These are phyloP conservation scores for Candida khao-thaluensis DNA, from an alignment of 805 yeast species.

Conservation along the genomic window DNA sequence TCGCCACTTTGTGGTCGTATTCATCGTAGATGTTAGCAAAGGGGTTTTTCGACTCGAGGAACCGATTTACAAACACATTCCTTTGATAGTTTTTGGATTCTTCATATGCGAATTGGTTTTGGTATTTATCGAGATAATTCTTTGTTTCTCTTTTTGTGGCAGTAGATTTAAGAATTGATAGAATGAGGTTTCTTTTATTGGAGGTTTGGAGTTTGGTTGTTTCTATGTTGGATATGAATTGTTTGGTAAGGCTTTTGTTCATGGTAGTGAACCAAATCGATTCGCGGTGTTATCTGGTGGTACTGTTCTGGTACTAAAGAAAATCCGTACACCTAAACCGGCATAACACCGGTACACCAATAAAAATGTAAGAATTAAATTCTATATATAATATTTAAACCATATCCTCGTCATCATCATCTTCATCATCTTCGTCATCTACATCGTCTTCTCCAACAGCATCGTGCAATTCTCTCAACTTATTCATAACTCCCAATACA, in stretches of 20 bases:
- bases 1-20: slow-evolving; percentile 32
- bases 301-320: too few relatives aligned
- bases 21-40: slow-evolving; percentile 32
- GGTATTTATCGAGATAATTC: slow-evolving; percentile 73
- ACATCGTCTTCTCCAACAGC: slow-evolving; percentile 18
- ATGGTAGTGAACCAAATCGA: too few relatives aligned
- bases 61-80: slow-evolving; percentile 33
- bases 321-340: too few relatives aligned
- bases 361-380: too few relatives aligned
- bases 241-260: slow-evolving; percentile 20
- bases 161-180: slow-evolving; percentile 82
- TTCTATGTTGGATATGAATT: slow-evolving; percentile 38
- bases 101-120: slow-evolving; percentile 40
- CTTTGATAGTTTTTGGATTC: slow-evolving; percentile 25
- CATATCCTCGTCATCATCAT: slow-evolving; percentile 1
- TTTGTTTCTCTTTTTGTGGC: slow-evolving; percentile 93
- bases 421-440: slow-evolving; percentile 16
- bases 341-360: too few relatives aligned
- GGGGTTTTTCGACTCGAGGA: slow-evolving; percentile 32
- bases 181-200: slow-evolving; percentile 66
- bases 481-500: slow-evolving; percentile 76
- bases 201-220: slow-evolving; percentile 34
- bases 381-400: too few relatives aligned
- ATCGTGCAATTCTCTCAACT: slow-evolving; percentile 57
- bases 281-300: too few relatives aligned